These are phyloP conservation scores for Fonsecaea erecta DNA, from an alignment of 2,329 filamentous ascomycete genomes.

Conservation along the genomic window DNA sequence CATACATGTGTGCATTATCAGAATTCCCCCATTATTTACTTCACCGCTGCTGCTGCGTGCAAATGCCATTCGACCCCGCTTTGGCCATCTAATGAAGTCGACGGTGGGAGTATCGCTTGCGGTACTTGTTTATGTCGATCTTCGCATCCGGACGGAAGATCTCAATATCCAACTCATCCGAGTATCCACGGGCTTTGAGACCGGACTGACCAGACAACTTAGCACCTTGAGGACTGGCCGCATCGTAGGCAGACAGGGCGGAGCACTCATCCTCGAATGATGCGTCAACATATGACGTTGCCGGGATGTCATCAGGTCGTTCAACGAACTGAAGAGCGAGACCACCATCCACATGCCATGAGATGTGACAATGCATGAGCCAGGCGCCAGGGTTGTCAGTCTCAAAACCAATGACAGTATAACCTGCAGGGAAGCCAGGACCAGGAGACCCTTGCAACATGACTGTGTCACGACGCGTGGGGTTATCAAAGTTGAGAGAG, in stretches of 20 bases:
- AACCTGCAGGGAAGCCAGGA: conserved; percentile 46
- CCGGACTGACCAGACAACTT: conserved; percentile 27
- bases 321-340: conserved; percentile 56
- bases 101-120: conserved; percentile 23
- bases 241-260: conserved; percentile 19
- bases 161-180: conserved; percentile 19
- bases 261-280: conserved; percentile 33
- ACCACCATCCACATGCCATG: conserved; percentile 75
- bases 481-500: conserved; percentile 63
- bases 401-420: conserved; percentile 64
- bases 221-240: conserved; percentile 17
- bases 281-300: conserved; percentile 24
- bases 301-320: conserved; percentile 31
- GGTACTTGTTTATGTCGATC: conserved; percentile 24
- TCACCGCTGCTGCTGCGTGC: conserved; percentile 22
- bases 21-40: conserved; percentile 23
- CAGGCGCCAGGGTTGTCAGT: conserved; percentile 60
- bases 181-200: conserved; percentile 24
- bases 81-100: conserved; percentile 21
- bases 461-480: conserved; percentile 69
- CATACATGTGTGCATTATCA: conserved; percentile 24
- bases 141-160: conserved; percentile 14
- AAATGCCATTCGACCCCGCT: neutral
- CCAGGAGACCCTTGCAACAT: conserved; percentile 30
- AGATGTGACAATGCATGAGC: conserved; percentile 81